A percentile compares a stretch with the other conserved stretches of the same genome.
phyloP scores from a whole-genome alignment of 2,329 filamentous ascomycete genomes.

The Arthroderma sp. region DNA sequence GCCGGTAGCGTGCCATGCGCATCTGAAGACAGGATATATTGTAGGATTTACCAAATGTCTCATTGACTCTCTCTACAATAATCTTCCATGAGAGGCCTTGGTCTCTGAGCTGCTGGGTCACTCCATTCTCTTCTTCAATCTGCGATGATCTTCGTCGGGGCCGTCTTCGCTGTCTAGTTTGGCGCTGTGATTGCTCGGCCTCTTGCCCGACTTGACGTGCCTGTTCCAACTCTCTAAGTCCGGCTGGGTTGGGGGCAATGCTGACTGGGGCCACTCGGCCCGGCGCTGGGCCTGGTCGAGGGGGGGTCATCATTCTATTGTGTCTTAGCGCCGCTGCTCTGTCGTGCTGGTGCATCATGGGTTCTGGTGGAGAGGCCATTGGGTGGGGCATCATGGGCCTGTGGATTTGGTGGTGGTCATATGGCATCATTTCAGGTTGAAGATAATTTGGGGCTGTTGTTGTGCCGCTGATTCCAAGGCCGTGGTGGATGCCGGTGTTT shows the following conservation, averaged over 20 bases:
- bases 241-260: conserved; percentile 28
- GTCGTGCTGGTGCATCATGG: conserved; percentile 13
- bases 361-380: neutral
- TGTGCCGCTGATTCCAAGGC: conserved; percentile 24
- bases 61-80: conserved; percentile 24
- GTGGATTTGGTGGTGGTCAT: conserved; percentile 9
- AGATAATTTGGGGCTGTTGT: conserved; percentile 21
- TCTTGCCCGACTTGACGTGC: conserved; percentile 20
- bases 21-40: conserved; percentile 30
- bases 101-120: conserved; percentile 25
- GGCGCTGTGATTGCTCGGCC: conserved; percentile 14
- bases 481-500: conserved; percentile 19
- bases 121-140: conserved; percentile 27
- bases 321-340: conserved; percentile 11
- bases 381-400: conserved; percentile 1
- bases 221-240: conserved; percentile 25
- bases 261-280: conserved; percentile 15
- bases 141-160: conserved; percentile 16
- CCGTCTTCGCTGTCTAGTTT: conserved; percentile 14
- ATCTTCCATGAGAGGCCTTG: conserved; percentile 27
- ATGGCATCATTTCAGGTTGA: conserved; percentile 16
- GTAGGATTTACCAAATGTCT: conserved; percentile 25
- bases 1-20: conserved; percentile 22
- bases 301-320: conserved; percentile 14
- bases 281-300: conserved; percentile 10